phyloP scores from a whole-genome alignment of 1,284 basidiomycete genomes.

The Apiotrichum siamense region DNA sequence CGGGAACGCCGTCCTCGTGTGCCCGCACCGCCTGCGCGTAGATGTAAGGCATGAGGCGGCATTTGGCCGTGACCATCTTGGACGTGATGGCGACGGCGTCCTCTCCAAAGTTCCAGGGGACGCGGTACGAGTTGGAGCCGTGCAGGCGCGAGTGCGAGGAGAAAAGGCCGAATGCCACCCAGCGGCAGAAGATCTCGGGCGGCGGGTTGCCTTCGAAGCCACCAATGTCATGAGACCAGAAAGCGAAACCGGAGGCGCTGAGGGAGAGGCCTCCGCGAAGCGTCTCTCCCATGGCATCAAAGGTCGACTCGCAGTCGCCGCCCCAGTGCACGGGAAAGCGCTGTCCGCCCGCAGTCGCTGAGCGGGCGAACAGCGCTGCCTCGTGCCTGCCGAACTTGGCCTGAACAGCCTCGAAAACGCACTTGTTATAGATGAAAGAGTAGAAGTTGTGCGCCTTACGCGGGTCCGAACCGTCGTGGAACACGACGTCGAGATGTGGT shows the following conservation, averaged over 20 bases:
- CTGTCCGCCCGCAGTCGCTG: constrained; percentile 63
- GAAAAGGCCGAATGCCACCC: constrained; percentile 59
- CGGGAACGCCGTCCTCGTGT: constrained; percentile 56
- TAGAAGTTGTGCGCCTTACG: constrained; percentile 49
- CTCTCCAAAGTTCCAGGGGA: constrained; percentile 69
- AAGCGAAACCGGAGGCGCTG: constrained; percentile 63
- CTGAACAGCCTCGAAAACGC: constrained; percentile 60
- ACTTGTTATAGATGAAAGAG: constrained; percentile 61
- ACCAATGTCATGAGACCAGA: constrained; percentile 67
- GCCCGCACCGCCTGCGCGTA: constrained; percentile 62
- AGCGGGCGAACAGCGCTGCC: constrained; percentile 63
- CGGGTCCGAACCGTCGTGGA: constrained; percentile 64
- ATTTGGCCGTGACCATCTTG: constrained; percentile 61
- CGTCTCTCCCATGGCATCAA: constrained; percentile 70
- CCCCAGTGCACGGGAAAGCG: constrained; percentile 58
- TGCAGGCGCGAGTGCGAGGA: constrained; percentile 58
- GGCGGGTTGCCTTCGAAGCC: constrained; percentile 56
- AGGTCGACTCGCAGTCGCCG: constrained; percentile 69
- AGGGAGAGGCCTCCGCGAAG: constrained; percentile 62
- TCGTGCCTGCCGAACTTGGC: constrained; percentile 59
- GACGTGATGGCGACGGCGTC: constrained; percentile 62
- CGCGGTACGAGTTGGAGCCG: constrained; percentile 64
- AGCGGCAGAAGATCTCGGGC: constrained; percentile 61
- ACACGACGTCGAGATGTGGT: constrained; percentile 59
- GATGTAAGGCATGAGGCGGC: constrained; percentile 67